phyloP scores from a whole-genome alignment of 306 rosid species.

The Pterocarpus macrocarpus region DNA sequence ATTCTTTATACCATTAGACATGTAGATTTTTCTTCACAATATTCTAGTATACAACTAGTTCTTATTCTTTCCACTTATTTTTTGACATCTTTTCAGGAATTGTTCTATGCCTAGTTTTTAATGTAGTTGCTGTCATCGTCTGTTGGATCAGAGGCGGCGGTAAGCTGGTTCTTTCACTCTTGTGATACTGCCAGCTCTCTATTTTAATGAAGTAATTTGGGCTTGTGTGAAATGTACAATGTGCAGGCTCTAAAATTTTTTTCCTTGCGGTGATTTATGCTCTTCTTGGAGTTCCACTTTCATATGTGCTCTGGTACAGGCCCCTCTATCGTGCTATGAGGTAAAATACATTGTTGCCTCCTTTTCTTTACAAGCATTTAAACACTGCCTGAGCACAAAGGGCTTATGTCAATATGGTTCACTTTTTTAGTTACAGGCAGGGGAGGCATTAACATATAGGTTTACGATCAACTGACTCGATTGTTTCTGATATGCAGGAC shows the following conservation, averaged over 20 bases:
- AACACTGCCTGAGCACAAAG: slow-evolving; percentile 1
- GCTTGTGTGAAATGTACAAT: slow-evolving; percentile 45
- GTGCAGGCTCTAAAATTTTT: slow-evolving; percentile 88
- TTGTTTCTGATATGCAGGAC: slow-evolving; percentile 74
- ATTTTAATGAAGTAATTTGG: slow-evolving; percentile 38
- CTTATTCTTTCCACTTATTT: background rate
- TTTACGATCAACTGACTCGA: slow-evolving; percentile 12
- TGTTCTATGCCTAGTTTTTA: slow-evolving; percentile 87
- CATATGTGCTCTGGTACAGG: slow-evolving; percentile 96
- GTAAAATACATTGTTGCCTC: slow-evolving; percentile 45
- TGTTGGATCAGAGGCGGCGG: slow-evolving; percentile 98
- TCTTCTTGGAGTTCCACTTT: slow-evolving; percentile 89
- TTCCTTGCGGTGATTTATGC: slow-evolving; percentile 95
- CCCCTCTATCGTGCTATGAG: slow-evolving; percentile 99
- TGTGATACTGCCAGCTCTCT: slow-evolving; percentile 7
- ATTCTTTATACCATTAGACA: background rate
- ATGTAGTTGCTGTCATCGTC: slow-evolving; percentile 77
- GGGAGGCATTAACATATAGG: slow-evolving; percentile 9
- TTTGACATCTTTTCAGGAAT: slow-evolving; percentile 71
- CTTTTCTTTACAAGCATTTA: slow-evolving; percentile 36
- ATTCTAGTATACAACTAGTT: slow-evolving; percentile 5
- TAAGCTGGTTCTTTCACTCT: slow-evolving; percentile 52
- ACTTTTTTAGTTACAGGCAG: slow-evolving; percentile 31
- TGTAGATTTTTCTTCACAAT: background rate
- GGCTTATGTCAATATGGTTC: slow-evolving; percentile 23